Evolutionary conservation across 768 basidiomycete species (phyloP).

Genomic region (Termitomyces titanicus): DNA sequence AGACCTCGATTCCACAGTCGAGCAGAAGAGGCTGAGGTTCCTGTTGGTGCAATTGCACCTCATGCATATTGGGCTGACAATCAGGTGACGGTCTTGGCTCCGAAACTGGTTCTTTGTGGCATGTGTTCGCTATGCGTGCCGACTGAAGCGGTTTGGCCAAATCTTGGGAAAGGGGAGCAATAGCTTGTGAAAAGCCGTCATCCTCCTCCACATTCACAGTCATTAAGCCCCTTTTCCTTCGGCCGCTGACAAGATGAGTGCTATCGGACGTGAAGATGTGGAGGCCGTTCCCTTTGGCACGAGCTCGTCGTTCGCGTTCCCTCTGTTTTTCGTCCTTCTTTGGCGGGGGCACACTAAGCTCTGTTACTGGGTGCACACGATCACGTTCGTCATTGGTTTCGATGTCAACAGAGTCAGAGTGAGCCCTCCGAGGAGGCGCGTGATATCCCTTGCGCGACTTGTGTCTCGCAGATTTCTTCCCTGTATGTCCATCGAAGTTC

Average conservation of each 20-base stretch:
- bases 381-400: slow-evolving; percentile 34
- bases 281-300: slow-evolving; percentile 24
- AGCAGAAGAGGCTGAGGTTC: slow-evolving; percentile 22
- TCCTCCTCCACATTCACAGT: slow-evolving; percentile 47
- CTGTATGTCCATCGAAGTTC: slow-evolving; percentile 24
- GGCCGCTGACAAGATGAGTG: slow-evolving; percentile 35
- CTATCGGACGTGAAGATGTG: slow-evolving; percentile 37
- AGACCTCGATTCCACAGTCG: slow-evolving; percentile 50
- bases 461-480: not conserved
- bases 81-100: not conserved
- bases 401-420: slow-evolving; percentile 35
- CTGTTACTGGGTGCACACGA: slow-evolving; percentile 9
- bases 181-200: slow-evolving; percentile 35
- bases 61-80: not conserved
- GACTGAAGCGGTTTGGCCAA: slow-evolving; percentile 16
- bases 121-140: slow-evolving; percentile 1
- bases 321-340: slow-evolving; percentile 26
- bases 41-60: not conserved
- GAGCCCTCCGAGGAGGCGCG: not conserved
- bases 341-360: slow-evolving; percentile 11
- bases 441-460: not conserved
- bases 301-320: slow-evolving; percentile 24
- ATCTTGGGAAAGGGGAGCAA: slow-evolving; percentile 29
- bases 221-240: slow-evolving; percentile 25
- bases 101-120: not conserved